Evolutionary conservation across 2,329 filamentous ascomycete genomes (phyloP).

Genomic region (Colletotrichum gloeosporioides): DNA sequence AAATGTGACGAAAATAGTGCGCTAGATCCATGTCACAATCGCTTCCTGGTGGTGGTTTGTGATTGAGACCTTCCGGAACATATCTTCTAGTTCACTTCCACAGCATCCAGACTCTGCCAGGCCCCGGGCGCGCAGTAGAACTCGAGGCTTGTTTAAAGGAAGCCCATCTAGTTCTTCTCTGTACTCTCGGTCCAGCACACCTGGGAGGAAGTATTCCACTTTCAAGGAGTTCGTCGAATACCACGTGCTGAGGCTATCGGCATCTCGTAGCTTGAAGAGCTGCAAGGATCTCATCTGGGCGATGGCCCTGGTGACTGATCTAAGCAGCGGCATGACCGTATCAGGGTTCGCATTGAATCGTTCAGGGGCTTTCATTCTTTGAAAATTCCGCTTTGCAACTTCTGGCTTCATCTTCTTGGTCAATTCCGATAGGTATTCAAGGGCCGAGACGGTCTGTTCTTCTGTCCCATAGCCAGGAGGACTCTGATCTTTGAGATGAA

Average conservation of each 20-base stretch:
- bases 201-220: not conserved
- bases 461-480: not conserved
- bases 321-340: not conserved
- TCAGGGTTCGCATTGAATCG: not conserved
- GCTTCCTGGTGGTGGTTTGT: not conserved
- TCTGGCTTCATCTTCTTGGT: not conserved
- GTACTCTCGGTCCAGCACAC: not conserved
- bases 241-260: not conserved
- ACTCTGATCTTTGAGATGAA: not conserved
- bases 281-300: not conserved
- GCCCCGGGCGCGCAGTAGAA: not conserved
- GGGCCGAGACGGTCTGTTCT: not conserved
- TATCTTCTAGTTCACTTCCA: not conserved
- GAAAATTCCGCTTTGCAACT: not conserved
- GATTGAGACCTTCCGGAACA: not conserved
- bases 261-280: not conserved
- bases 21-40: not conserved
- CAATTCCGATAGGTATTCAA: rapidly evolving
- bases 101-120: not conserved
- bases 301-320: not conserved
- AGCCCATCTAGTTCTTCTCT: not conserved
- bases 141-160: not conserved
- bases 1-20: not conserved
- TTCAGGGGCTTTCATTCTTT: not conserved
- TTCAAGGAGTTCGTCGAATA: not conserved